Evolutionary conservation across 23 red algal genomes (phyloP).

Genomic region (Pyropia yezoensis): DNA sequence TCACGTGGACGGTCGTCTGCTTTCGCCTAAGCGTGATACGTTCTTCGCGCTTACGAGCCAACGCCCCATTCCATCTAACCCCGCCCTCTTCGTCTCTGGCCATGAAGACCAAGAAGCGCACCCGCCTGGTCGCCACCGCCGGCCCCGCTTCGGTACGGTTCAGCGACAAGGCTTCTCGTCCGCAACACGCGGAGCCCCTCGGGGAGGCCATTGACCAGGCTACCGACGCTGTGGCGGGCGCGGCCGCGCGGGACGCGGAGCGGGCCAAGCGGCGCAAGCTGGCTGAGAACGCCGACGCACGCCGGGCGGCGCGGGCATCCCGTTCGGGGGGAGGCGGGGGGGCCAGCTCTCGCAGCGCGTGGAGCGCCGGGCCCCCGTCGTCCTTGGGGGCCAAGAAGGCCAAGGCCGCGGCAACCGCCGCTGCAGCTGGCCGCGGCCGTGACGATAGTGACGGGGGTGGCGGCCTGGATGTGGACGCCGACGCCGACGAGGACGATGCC

Average conservation of each 20-base stretch:
- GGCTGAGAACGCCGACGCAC: conserved; percentile 9
- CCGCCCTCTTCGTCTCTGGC: too few relatives aligned
- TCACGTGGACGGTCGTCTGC: too few relatives aligned
- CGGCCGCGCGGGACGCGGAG: conserved; percentile 1
- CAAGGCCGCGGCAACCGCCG: conserved; percentile 21
- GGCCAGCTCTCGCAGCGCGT: not conserved
- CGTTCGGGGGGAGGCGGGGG: not conserved
- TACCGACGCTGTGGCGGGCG: too few relatives aligned
- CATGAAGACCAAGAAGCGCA: too few relatives aligned
- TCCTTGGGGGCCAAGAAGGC: conserved; percentile 23
- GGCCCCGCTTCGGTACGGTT: too few relatives aligned
- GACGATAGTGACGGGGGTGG: not conserved
- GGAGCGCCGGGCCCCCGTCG: not conserved
- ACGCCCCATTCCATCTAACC: too few relatives aligned
- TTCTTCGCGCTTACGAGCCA: too few relatives aligned
- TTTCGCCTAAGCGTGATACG: too few relatives aligned
- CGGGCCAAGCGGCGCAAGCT: conserved; percentile 43
- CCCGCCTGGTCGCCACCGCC: too few relatives aligned
- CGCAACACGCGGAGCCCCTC: too few relatives aligned
- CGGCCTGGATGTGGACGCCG: conserved; percentile 15
- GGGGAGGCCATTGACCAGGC: too few relatives aligned
- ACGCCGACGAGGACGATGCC: conserved; percentile 1
- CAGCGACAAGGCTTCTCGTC: too few relatives aligned
- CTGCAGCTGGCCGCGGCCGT: conserved; percentile 11
- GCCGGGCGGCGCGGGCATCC: conserved; percentile 9